Evolutionary conservation across 2,329 filamentous ascomycete species (phyloP).

Genomic region (Pleurostoma richardsiae): DNA sequence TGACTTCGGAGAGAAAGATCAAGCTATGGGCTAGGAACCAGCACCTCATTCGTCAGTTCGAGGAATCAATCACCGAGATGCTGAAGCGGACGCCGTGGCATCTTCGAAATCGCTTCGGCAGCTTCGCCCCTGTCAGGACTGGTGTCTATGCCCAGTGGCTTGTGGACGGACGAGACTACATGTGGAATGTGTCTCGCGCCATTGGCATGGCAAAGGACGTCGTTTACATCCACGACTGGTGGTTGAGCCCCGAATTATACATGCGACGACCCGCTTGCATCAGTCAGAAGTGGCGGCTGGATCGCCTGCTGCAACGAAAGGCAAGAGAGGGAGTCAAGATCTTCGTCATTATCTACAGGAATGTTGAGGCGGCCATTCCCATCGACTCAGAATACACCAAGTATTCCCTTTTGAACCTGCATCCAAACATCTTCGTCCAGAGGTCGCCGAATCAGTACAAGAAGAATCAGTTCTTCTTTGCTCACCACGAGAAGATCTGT

Average conservation of each 20-base stretch:
- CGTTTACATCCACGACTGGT: conserved; percentile 99
- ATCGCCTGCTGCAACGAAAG: conserved; percentile 88
- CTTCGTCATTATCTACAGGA: conserved; percentile 96
- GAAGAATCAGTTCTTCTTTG: conserved; percentile 99
- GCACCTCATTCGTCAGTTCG: conserved; percentile 83
- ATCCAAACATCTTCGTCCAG: conserved; percentile 94
- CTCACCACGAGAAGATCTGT: conserved; percentile 97
- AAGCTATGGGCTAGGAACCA: conserved; percentile 90
- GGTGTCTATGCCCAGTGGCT: conserved; percentile 93
- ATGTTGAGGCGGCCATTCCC: conserved; percentile 93
- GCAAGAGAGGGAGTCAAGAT: conserved; percentile 94
- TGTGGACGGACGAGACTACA: conserved; percentile 94
- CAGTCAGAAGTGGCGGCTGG: conserved; percentile 95
- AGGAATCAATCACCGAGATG: conserved; percentile 89
- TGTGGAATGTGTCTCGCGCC: conserved; percentile 98
- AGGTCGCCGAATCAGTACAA: conserved; percentile 96
- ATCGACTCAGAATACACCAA: conserved; percentile 99
- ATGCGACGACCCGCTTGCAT: conserved; percentile 90
- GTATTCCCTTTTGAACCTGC: conserved; percentile 88
- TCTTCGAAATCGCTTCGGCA: conserved; percentile 79
- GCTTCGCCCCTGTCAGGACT: conserved; percentile 84
- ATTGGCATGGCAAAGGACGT: conserved; percentile 97
- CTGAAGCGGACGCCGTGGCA: conserved; percentile 77
- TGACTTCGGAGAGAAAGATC: conserved; percentile 87
- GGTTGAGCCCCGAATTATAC: conserved; percentile 94